Percentiles rank a stretch among this genome's conserved stretches.
Evolutionary conservation across 108 stramenopile species (phyloP).

Genomic region (Bacterosira constricta): DNA sequence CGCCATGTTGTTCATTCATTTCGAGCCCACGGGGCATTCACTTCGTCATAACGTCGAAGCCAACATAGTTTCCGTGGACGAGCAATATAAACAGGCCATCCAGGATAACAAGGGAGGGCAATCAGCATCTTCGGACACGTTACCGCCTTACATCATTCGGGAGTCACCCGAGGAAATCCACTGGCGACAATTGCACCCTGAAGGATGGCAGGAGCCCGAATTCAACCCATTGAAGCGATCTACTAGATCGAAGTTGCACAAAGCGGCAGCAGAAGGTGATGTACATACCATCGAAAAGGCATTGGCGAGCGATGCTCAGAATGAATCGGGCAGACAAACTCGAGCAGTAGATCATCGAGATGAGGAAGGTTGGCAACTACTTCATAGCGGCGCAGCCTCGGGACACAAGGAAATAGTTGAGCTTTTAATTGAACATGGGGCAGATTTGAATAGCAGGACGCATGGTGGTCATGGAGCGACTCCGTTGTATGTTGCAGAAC

Average conservation of each 20-base stretch:
- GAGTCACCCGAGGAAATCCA: conserved; percentile 51
- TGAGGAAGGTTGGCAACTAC: conserved; percentile 57
- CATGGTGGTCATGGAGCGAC: conserved; percentile 56
- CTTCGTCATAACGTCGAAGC: conserved; percentile 10
- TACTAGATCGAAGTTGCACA: conserved; percentile 16
- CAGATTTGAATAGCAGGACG: conserved; percentile 60
- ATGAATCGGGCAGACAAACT: neutral
- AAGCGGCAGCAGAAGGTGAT: conserved; percentile 21
- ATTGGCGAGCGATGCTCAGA: neutral
- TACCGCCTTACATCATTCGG: conserved; percentile 59
- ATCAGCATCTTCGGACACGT: conserved; percentile 17
- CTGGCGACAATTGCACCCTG: conserved; percentile 47
- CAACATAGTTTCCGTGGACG: conserved; percentile 5
- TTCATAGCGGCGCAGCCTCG: conserved; percentile 64
- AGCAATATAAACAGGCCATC: conserved; percentile 31
- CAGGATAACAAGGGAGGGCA: conserved; percentile 29
- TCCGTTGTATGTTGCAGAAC: conserved; percentile 47
- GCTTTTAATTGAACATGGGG: conserved; percentile 58
- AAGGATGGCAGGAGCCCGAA: conserved; percentile 37
- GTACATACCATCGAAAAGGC: conserved; percentile 7
- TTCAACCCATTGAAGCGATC: conserved; percentile 21
- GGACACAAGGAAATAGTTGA: conserved; percentile 63
- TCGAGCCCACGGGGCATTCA: conserved; percentile 67
- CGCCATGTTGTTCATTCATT: conserved; percentile 88
- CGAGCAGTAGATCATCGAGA: conserved; percentile 33